Evolutionary conservation across 371 early-diverging fungal genomes (phyloP), one percentile per base, ranked within the genome.

Genomic region (Chytridium lagenaria): DNA sequence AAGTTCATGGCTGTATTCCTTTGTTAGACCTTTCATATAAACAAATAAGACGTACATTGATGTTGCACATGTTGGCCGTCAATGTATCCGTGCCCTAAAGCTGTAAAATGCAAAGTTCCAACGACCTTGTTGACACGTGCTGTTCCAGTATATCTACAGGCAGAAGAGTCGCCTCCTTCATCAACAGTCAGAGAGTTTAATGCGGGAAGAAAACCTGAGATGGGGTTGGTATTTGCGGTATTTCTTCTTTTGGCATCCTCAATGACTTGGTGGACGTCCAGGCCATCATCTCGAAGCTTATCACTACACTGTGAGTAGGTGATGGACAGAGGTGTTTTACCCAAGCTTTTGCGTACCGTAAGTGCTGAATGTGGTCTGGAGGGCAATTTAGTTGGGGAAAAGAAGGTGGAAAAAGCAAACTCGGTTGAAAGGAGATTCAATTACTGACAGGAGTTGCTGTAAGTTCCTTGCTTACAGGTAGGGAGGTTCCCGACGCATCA

Each of bases 51-150:
- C n/a, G 63, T 81, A 92, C 93, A 77, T 51, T 87, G 84, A 82
- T 92, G 93, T 28, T 90, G 90, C 2, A 88, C 86, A 75, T 88
- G 89, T 12, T 50, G 66, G 51, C 85, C 93, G 81, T 86, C 81
- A 68, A 57, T 68, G 79, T 95, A 94, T 44, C 95, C 98, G 77
- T 96, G 95, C 1, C 96, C 96, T 50, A 86, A 79, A 0, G 95
- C 90, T 0, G 97, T 97, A 73, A 97, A 88, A 73, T 96, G 96
- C 66, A 97, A 85, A 80, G 93, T 94, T 10, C 96, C 95, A 0
- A 91, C 85, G 1, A 95, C 89, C 72, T 93, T 95, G 81, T 90
- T 91, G 37, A 92, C 91, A 44, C 84, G 67, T 7, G 93, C 83
- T 2, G 91, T 86, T 7, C 97, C 97, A 57, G 78, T 79, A 23